Conservation (phyloP, 2,329 filamentous ascomycete genomes). For the Botryotinia globosa region DNA sequence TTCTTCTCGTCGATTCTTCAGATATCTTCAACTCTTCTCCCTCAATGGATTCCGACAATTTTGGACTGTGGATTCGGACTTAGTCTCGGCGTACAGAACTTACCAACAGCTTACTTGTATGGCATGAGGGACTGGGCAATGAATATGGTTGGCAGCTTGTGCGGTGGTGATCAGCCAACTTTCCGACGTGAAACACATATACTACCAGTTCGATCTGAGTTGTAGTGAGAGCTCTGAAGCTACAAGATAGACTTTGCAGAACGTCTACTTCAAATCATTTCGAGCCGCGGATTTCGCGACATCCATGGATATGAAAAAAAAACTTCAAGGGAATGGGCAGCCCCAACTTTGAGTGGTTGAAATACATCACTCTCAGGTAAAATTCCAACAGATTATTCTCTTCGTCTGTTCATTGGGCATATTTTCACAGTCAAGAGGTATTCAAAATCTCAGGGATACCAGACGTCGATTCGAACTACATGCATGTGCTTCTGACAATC, state of each 20-base stretch:
- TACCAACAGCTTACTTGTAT: not conserved
- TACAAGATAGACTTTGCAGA: not conserved
- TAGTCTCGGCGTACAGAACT: not conserved
- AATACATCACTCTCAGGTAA: not conserved
- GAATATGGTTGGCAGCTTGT: not conserved
- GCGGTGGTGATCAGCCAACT: not conserved
- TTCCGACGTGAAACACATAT: not conserved
- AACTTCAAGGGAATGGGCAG: not conserved
- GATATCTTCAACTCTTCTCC: not conserved
- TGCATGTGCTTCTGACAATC: not conserved
- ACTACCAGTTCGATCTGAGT: not conserved
- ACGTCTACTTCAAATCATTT: not conserved
- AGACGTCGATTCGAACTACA: not conserved
- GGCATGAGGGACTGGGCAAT: not conserved
- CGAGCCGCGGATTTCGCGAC: not conserved
- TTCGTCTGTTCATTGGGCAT: not conserved
- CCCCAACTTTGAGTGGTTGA: not conserved
- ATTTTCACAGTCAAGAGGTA: not conserved
- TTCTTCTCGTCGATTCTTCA: not conserved
- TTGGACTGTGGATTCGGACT: not conserved
- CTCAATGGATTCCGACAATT: not conserved
- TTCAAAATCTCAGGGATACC: not conserved
- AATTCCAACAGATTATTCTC: not conserved
- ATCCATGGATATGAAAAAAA: not conserved
- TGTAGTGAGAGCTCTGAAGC: not conserved